Percentiles rank a stretch among this genome's conserved stretches.
Evolutionary conservation across 495 filamentous ascomycete species (phyloP).

Genomic region (Daldinia childiae): DNA sequence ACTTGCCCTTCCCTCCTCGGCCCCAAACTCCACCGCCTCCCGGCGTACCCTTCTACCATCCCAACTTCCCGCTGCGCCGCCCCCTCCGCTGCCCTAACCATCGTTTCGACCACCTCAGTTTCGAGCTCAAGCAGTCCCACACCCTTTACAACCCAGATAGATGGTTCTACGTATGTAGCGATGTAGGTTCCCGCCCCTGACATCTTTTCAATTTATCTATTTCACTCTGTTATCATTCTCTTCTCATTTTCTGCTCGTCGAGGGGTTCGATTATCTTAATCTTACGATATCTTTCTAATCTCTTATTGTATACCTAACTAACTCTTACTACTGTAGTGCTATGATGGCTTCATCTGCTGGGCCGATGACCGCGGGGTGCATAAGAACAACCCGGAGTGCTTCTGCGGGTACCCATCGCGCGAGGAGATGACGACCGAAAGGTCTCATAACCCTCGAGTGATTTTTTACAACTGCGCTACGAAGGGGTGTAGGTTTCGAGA

Average conservation of each 20-base stretch:
- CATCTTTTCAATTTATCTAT: background rate
- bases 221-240: no score
- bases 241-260: no score
- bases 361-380: slow-evolving; percentile 8
- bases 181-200: slow-evolving; percentile 5
- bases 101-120: background rate
- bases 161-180: slow-evolving; percentile 19
- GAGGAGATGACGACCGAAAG: background rate
- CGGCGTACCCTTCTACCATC: slow-evolving; percentile 10
- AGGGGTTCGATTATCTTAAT: no score
- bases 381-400: slow-evolving; percentile 5
- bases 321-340: background rate
- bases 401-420: slow-evolving; percentile 21
- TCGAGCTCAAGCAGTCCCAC: slow-evolving; percentile 1
- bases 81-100: slow-evolving; percentile 14
- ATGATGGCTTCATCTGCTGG: slow-evolving; percentile 23
- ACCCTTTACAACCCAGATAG: background rate
- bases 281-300: no score
- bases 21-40: background rate
- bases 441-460: background rate
- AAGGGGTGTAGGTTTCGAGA: slow-evolving; percentile 9
- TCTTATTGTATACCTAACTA: background rate
- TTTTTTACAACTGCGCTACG: slow-evolving; percentile 37
- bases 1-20: no score
- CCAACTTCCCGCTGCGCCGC: slow-evolving; percentile 13